These are phyloP conservation scores for Coleophoma eucalyptorum DNA, from an alignment of 2,329 filamentous ascomycete genomes.

Conservation along the genomic window DNA sequence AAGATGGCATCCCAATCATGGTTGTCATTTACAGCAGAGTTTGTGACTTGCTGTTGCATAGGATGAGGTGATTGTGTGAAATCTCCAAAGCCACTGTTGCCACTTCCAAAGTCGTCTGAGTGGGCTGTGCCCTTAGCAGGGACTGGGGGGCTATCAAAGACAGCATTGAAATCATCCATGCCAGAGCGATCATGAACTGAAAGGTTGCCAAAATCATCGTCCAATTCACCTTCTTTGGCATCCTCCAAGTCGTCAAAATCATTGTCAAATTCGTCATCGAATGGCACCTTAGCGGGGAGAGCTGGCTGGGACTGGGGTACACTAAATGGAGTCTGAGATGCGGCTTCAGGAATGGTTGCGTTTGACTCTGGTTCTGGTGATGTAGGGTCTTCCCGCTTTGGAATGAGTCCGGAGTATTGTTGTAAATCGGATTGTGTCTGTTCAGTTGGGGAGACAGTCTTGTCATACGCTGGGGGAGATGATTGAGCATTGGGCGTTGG, in stretches of 20 bases:
- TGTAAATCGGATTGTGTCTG: constrained; percentile 41
- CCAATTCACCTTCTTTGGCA: constrained; percentile 74
- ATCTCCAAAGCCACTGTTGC: constrained; percentile 32
- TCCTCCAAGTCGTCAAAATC: constrained; percentile 83
- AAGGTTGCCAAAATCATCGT: constrained; percentile 76
- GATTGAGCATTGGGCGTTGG: constrained; percentile 50
- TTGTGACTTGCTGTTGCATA: constrained; percentile 26
- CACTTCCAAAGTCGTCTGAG: constrained; percentile 18
- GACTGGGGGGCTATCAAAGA: constrained; percentile 63
- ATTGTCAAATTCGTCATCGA: constrained; percentile 74
- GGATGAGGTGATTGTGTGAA: constrained; percentile 46
- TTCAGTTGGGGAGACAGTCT: constrained; percentile 32
- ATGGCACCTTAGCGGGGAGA: constrained; percentile 45
- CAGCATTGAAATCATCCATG: constrained; percentile 75
- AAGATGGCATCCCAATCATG: constrained; percentile 98
- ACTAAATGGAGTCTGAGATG: constrained; percentile 20
- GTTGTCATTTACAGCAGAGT: constrained; percentile 37
- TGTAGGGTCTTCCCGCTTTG: constrained; percentile 48
- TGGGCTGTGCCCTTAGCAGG: constrained; percentile 24
- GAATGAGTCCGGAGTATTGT: constrained; percentile 52
- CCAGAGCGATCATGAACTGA: constrained; percentile 56
- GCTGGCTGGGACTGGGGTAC: constrained; percentile 23
- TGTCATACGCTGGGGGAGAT: constrained; percentile 54
- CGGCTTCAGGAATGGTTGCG: constrained; percentile 18
- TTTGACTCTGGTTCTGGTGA: constrained; percentile 17